phyloP scores from a whole-genome alignment of 108 stramenopile genomes.

The Schizochytrium sp. region DNA sequence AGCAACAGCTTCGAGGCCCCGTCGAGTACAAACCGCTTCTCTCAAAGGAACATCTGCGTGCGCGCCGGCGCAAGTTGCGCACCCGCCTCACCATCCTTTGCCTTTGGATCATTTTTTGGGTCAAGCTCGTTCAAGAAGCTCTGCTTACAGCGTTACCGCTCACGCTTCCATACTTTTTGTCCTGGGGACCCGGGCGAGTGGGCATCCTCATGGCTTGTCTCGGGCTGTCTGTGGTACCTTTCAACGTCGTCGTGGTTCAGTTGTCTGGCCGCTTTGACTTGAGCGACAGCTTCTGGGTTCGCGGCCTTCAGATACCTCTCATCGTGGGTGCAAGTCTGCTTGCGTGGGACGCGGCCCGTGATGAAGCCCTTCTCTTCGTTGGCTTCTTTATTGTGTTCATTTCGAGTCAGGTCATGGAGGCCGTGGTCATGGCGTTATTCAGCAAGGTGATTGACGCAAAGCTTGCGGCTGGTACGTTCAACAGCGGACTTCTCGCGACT shows the following conservation, averaged over 20 bases:
- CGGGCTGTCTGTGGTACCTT: neutral
- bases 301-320: neutral
- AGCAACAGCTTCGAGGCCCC: neutral
- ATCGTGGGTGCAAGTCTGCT: neutral
- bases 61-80: neutral
- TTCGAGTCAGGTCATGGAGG: conserved; percentile 23
- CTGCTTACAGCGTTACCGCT: neutral
- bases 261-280: neutral
- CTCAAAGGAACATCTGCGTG: neutral
- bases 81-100: neutral
- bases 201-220: neutral
- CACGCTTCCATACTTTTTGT: neutral
- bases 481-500: conserved; percentile 75
- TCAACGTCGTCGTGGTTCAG: neutral
- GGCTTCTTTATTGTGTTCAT: neutral
- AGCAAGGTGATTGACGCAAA: conserved; percentile 66
- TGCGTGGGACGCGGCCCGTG: neutral
- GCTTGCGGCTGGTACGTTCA: conserved; percentile 71
- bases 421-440: conserved; percentile 73
- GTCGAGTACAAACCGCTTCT: neutral
- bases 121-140: conserved; percentile 12
- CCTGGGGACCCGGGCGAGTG: neutral
- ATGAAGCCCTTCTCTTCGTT: neutral
- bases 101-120: neutral
- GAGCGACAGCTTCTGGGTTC: neutral